Conservation (phyloP, 2,329 filamentous ascomycete genomes). For the Fusarium nematophilum region DNA sequence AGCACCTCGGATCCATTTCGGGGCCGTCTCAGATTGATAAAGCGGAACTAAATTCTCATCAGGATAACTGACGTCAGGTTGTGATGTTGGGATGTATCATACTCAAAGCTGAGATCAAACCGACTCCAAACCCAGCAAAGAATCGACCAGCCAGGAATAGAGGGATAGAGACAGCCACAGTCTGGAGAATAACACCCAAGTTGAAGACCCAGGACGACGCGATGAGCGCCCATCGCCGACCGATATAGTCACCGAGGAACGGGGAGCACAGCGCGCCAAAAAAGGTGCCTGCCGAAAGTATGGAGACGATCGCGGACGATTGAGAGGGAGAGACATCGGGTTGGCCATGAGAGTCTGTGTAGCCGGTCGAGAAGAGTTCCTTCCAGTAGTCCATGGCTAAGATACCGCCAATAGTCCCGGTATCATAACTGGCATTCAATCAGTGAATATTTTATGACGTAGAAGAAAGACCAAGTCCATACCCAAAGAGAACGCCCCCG, state of each 20-base stretch:
- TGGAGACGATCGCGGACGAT: conserved; percentile 76
- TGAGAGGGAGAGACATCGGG: conserved; percentile 60
- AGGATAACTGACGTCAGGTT: conserved; percentile 40
- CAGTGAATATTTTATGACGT: not conserved
- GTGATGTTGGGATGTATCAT: conserved; percentile 36
- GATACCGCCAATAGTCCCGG: conserved; percentile 67
- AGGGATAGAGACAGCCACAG: conserved; percentile 67
- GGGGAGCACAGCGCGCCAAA: conserved; percentile 75
- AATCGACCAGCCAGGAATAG: conserved; percentile 78
- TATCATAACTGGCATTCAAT: conserved; percentile 61
- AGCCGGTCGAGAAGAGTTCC: conserved; percentile 47
- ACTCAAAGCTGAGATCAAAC: conserved; percentile 76
- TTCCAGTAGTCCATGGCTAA: conserved; percentile 59
- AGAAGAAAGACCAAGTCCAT: not conserved
- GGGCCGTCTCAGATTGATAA: conserved; percentile 76
- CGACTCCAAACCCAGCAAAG: conserved; percentile 79
- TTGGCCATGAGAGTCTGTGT: conserved; percentile 39
- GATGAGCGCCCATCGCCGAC: conserved; percentile 73
- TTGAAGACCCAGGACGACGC: conserved; percentile 71
- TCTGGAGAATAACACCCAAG: conserved; percentile 75
- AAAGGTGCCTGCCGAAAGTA: conserved; percentile 85
- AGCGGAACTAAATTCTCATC: conserved; percentile 66
- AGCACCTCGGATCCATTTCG: conserved; percentile 76
- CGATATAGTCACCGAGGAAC: conserved; percentile 72
- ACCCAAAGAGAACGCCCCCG: conserved; percentile 42